Percentiles rank a stretch among this genome's conserved stretches.
Conservation (phyloP, 441 rosid species). For the Pelargonium citronellum region DNA sequence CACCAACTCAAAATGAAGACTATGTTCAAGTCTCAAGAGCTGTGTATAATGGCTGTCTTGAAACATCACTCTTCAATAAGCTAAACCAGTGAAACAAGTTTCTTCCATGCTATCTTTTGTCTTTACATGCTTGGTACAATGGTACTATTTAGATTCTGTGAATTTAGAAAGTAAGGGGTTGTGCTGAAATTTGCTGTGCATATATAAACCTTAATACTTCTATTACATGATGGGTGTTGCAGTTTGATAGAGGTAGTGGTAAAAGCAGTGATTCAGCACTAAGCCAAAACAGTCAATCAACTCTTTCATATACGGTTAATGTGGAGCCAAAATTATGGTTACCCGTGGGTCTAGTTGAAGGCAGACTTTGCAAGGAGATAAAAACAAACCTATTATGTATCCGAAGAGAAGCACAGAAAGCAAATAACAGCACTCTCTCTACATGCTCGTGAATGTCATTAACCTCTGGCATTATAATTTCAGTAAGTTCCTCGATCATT, state of each 20-base stretch:
- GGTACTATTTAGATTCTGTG: background rate
- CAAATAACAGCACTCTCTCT: conserved; percentile 22
- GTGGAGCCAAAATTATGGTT: conserved; percentile 74
- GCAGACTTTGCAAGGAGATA: conserved; percentile 67
- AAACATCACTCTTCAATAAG: background rate
- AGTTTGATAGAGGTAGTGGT: conserved; percentile 37
- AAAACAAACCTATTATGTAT: conserved; percentile 59
- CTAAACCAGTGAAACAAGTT: background rate
- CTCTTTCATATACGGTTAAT: conserved; percentile 54
- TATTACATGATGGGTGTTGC: conserved; percentile 21
- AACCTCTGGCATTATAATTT: conserved; percentile 2
- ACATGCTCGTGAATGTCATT: conserved; percentile 14
- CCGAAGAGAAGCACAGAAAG: conserved; percentile 52
- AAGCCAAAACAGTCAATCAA: conserved; percentile 42
- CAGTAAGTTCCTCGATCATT: background rate
- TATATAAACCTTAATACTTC: conserved; percentile 12
- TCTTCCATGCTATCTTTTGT: background rate
- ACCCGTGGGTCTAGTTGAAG: conserved; percentile 67
- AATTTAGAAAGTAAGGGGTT: background rate
- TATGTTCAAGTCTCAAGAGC: no score
- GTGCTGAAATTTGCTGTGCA: background rate
- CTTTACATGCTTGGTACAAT: background rate
- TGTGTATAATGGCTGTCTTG: no score
- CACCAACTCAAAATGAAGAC: no score
- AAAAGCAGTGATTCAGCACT: conserved; percentile 26